phyloP scores from a whole-genome alignment of 1,139 yeast species.

The Geotrichum macrosporum region DNA sequence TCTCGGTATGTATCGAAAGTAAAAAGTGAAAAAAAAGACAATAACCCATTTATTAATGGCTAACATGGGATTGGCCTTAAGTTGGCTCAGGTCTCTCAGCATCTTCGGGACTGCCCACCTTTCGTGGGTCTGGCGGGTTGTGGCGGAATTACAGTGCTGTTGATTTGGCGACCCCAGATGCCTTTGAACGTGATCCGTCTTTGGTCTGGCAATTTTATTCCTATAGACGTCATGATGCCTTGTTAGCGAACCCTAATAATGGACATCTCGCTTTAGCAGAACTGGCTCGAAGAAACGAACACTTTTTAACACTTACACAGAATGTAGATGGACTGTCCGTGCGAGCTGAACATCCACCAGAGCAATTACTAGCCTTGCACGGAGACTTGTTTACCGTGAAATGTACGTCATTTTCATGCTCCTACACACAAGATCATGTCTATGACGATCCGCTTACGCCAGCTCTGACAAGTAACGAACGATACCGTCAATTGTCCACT shows the following conservation, averaged over 20 bases:
- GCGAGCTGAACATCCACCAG: constrained; percentile 57
- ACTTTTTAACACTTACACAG: constrained; percentile 65
- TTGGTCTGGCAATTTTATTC: constrained; percentile 88
- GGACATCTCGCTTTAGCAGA: constrained; percentile 70
- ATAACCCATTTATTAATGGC: no score
- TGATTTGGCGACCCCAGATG: constrained; percentile 87
- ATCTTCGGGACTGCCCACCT: constrained; percentile 71
- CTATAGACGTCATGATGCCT: constrained; percentile 59
- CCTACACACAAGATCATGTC: constrained; percentile 51
- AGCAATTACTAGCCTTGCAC: constrained; percentile 60
- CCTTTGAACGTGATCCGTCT: constrained; percentile 76
- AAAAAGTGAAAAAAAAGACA: no score
- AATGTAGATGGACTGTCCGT: constrained; percentile 73
- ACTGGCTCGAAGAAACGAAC: constrained; percentile 42
- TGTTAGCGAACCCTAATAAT: constrained; percentile 62
- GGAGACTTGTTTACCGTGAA: constrained; percentile 69
- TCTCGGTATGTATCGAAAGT: constrained; percentile 35
- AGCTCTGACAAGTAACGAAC: constrained; percentile 43
- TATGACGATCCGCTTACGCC: constrained; percentile 60
- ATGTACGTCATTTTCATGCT: constrained; percentile 75
- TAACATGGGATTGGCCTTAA: no score
- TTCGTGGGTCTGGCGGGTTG: constrained; percentile 65
- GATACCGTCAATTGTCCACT: not conserved
- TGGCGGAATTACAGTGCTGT: constrained; percentile 79
- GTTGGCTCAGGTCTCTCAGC: constrained; percentile 85